Evolutionary conservation across 1,284 basidiomycete genomes (phyloP).

Genomic region (Sanghuangporus sanghuang): DNA sequence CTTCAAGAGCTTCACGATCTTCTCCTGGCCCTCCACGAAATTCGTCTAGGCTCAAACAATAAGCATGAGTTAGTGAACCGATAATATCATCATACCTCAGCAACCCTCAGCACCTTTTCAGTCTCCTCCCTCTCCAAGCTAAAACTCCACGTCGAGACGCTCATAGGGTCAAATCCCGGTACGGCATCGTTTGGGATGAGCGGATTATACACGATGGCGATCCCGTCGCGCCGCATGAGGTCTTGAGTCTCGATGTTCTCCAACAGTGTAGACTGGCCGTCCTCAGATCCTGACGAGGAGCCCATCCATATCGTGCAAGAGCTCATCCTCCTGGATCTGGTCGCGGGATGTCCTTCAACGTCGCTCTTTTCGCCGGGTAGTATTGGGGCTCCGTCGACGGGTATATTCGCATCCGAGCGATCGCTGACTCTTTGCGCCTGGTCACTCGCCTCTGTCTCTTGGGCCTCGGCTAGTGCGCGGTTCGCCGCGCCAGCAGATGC

Average conservation of each 20-base stretch:
- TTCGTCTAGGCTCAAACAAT: constrained; percentile 25
- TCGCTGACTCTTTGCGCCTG: constrained; percentile 20
- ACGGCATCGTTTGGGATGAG: constrained; percentile 30
- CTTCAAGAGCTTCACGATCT: constrained; percentile 32
- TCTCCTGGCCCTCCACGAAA: constrained; percentile 32
- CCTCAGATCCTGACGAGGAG: constrained; percentile 26
- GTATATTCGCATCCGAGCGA: not conserved
- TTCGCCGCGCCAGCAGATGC: constrained; percentile 15
- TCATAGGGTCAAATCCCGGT: constrained; percentile 33
- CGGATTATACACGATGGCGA: constrained; percentile 37
- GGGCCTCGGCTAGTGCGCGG: constrained; percentile 18
- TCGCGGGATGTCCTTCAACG: not conserved
- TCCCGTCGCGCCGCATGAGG: constrained; percentile 32
- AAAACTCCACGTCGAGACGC: constrained; percentile 35
- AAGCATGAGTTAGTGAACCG: constrained; percentile 22
- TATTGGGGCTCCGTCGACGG: not conserved
- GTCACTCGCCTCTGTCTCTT: constrained; percentile 24
- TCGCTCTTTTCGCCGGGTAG: not conserved
- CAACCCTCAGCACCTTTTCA: constrained; percentile 30
- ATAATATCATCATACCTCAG: constrained; percentile 25
- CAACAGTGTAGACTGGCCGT: constrained; percentile 25
- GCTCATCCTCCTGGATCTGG: constrained; percentile 18
- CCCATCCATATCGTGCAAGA: constrained; percentile 39
- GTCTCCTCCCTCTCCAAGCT: constrained; percentile 33
- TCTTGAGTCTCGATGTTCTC: constrained; percentile 34